Evolutionary conservation across 441 rosid species (phyloP).

Genomic region (Lepidium campestre): DNA sequence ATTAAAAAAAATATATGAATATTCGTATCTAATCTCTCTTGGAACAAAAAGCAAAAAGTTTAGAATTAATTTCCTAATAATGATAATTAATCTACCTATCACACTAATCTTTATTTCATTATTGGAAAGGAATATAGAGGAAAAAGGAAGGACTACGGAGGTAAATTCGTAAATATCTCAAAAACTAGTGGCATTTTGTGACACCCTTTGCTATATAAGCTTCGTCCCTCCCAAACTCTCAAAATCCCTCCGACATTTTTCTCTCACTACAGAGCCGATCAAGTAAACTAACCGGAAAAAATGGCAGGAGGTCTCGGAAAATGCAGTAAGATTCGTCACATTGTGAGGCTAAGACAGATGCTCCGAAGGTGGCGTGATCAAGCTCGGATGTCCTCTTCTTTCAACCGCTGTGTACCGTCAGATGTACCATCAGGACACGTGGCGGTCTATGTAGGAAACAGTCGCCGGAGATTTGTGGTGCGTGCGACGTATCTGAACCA

Average conservation of each 20-base stretch:
- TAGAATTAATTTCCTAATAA: neutral
- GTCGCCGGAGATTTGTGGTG: conserved; percentile 61
- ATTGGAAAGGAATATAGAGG: neutral
- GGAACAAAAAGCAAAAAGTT: neutral
- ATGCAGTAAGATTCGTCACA: conserved; percentile 88
- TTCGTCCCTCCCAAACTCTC: neutral
- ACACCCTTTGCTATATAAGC: conserved; percentile 34
- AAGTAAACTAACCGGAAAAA: neutral
- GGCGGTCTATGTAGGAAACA: conserved; percentile 66
- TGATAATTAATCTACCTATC: conserved; percentile 8
- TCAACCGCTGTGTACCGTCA: conserved; percentile 36
- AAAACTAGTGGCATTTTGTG: conserved; percentile 23
- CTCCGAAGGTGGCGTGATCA: conserved; percentile 78
- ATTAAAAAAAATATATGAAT: no score
- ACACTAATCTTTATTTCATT: neutral
- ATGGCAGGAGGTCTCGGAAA: conserved; percentile 44
- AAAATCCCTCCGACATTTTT: conserved; percentile 25
- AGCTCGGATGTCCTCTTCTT: conserved; percentile 46
- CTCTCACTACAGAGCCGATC: neutral
- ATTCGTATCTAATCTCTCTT: conserved; percentile 3
- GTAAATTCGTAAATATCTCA: conserved; percentile 38
- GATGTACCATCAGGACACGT: conserved; percentile 95
- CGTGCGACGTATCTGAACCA: conserved; percentile 85
- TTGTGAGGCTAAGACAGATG: conserved; percentile 78
- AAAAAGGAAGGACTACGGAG: neutral